A percentile compares a stretch with the other conserved stretches of the same genome.
Conservation (phyloP, 169 alveolate species). For the Cryptosporidium viatorum region DNA sequence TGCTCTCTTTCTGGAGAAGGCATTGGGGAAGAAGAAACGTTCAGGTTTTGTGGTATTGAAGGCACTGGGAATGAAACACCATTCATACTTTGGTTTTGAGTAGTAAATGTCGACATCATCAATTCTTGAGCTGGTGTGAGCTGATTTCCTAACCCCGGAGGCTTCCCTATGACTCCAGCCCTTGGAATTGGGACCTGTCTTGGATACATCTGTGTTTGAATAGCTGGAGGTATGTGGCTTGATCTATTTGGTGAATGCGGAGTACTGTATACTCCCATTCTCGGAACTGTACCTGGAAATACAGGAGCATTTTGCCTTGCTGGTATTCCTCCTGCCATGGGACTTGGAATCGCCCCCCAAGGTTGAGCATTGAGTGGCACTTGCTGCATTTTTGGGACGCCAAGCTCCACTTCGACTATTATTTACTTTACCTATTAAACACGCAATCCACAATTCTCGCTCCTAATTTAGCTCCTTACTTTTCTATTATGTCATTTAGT, state of each 20-base stretch:
- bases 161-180: neutral
- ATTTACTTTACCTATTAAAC: neutral
- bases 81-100: conserved; percentile 29
- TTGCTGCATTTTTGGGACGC: conserved; percentile 25
- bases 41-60: neutral
- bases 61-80: conserved; percentile 1
- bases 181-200: conserved; percentile 43
- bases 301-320: conserved; percentile 16
- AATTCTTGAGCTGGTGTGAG: conserved; percentile 54
- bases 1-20: conserved; percentile 58
- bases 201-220: conserved; percentile 36
- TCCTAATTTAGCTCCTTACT: neutral
- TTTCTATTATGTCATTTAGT: conserved; percentile 1
- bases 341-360: conserved; percentile 33
- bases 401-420: neutral
- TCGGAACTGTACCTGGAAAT: conserved; percentile 38
- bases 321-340: conserved; percentile 42
- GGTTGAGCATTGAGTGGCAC: conserved; percentile 27
- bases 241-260: conserved; percentile 70
- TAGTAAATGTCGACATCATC: conserved; percentile 45
- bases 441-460: conserved; percentile 4
- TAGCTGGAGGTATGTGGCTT: neutral
- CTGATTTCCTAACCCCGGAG: neutral
- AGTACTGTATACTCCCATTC: conserved; percentile 41
- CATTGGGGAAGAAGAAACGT: conserved; percentile 2